These are phyloP conservation scores for Stachybotrys chartarum DNA, from an alignment of 2,329 filamentous ascomycete species.

Conservation along the genomic window DNA sequence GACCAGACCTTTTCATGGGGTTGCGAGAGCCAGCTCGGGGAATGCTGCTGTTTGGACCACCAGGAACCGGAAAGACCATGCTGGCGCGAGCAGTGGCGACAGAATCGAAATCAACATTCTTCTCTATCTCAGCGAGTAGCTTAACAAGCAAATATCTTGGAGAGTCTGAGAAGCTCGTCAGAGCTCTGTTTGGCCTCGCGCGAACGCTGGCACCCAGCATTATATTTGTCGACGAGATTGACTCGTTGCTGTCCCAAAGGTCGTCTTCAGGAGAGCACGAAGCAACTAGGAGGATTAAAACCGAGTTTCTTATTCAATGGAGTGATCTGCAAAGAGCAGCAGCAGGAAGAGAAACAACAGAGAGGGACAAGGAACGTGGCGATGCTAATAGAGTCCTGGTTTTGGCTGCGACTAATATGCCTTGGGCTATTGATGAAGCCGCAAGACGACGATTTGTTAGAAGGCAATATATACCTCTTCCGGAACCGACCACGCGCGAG, in stretches of 20 bases:
- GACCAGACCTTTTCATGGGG: slow-evolving; percentile 93
- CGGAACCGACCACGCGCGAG: slow-evolving; percentile 74
- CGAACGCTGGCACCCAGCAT: slow-evolving; percentile 87
- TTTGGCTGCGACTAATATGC: slow-evolving; percentile 88
- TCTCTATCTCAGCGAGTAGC: slow-evolving; percentile 91
- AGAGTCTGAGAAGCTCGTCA: slow-evolving; percentile 92
- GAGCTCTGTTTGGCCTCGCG: slow-evolving; percentile 84
- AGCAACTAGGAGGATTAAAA: slow-evolving; percentile 89
- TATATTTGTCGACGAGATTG: slow-evolving; percentile 98
- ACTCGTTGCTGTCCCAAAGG: slow-evolving; percentile 80
- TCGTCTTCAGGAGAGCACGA: slow-evolving; percentile 85
- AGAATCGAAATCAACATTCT: slow-evolving; percentile 91
- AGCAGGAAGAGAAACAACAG: slow-evolving; percentile 67
- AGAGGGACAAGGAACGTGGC: slow-evolving; percentile 61
- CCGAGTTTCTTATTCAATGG: slow-evolving; percentile 97
- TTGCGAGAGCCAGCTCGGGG: slow-evolving; percentile 88
- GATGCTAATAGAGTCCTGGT: slow-evolving; percentile 88
- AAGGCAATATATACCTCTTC: slow-evolving; percentile 91
- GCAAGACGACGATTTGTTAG: slow-evolving; percentile 85
- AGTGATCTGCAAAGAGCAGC: slow-evolving; percentile 88
- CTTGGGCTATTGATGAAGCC: slow-evolving; percentile 97
- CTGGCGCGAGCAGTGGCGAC: slow-evolving; percentile 85
- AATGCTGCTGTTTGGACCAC: slow-evolving; percentile 93
- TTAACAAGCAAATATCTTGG: slow-evolving; percentile 94
- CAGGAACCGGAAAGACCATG: slow-evolving; percentile 99